Base-by-base conservation (phyloP, 2,329 filamentous ascomycete species). In the Penicillium sp. region DNA sequence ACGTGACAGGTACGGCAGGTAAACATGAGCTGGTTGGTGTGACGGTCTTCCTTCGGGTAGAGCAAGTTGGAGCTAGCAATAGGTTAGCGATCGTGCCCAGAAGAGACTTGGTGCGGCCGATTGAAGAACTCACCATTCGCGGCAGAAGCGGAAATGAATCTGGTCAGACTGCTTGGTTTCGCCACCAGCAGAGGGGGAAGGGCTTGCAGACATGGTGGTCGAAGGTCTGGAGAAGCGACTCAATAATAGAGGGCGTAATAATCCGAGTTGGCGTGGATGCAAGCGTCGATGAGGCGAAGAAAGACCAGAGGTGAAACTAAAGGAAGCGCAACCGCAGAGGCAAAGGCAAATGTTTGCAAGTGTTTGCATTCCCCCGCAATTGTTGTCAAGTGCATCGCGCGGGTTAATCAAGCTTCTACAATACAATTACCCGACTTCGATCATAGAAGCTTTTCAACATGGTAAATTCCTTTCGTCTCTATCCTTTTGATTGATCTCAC, bases 121-220 rank as follows among this genome's bases (percentile, higher is more conserved):
- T 13, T 32, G 29, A 27, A 27, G 24, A 18, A 60, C 75, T 63
- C 72, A 86, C 85, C 93, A 98, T 80, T 98, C 93, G 63, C 89
- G 90, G 78, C 93, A 98, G 80, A 98, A 98, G 66, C 89, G 87
- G 74, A 97, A 98, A 42, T 89, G 90, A 72, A 97, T 91, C 72
- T 95, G 89, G 74, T 92, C 84, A 57, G 59, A 55, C 35, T 68
- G 62, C 59, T 73, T 72, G 53, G 55, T 59, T 49, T 69, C 67
- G 51, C 67, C 68, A 59, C 63, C 66, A 44, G 66, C 64, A 24
- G 72, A 68, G 29, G 73, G 64, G 27, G 71, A 66, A 27, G 75
- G 74, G 43, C 70, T 73, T 12, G 72, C 66, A 53, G 72, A 73
- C 70, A 73, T 73, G 9, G 10, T 40, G 35, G 12, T 25, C n/a